Evolutionary conservation across 2,329 filamentous ascomycete genomes (phyloP).

Genomic region (Stagonosporopsis cucurbitacearum): DNA sequence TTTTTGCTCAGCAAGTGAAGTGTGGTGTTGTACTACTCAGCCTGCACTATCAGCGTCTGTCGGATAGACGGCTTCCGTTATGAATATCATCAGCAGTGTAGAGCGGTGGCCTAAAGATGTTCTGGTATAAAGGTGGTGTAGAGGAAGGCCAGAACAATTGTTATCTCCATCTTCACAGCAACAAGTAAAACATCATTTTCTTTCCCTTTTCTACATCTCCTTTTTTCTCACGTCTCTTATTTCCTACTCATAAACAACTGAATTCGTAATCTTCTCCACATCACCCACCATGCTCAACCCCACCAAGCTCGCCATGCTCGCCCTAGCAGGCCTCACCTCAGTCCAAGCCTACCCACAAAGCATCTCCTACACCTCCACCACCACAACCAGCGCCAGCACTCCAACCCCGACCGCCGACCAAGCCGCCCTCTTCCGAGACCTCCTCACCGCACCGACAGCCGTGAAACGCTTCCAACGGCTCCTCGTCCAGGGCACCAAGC

Average conservation of each 20-base stretch:
- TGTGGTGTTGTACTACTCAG: conserved; percentile 16
- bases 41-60: conserved; percentile 7
- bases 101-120: background rate
- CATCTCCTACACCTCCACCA: conserved; percentile 14
- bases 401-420: conserved; percentile 29
- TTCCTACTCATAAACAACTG: conserved; percentile 11
- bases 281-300: conserved; percentile 45
- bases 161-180: conserved; percentile 39
- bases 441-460: conserved; percentile 43
- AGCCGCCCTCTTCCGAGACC: conserved; percentile 36
- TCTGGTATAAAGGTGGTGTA: conserved; percentile 38
- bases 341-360: conserved; percentile 42
- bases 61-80: conserved; percentile 11
- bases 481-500: conserved; percentile 38
- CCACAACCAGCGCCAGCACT: conserved; percentile 10
- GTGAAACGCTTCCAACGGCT: conserved; percentile 50
- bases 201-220: conserved; percentile 23
- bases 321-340: conserved; percentile 39
- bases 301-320: conserved; percentile 43
- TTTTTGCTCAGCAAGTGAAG: conserved; percentile 6
- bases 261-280: background rate
- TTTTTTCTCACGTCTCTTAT: conserved; percentile 22
- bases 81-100: background rate
- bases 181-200: conserved; percentile 34
- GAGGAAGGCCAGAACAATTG: background rate